phyloP scores from a whole-genome alignment of 176 grass and related monocot species.

The Oryza glaberrima region DNA sequence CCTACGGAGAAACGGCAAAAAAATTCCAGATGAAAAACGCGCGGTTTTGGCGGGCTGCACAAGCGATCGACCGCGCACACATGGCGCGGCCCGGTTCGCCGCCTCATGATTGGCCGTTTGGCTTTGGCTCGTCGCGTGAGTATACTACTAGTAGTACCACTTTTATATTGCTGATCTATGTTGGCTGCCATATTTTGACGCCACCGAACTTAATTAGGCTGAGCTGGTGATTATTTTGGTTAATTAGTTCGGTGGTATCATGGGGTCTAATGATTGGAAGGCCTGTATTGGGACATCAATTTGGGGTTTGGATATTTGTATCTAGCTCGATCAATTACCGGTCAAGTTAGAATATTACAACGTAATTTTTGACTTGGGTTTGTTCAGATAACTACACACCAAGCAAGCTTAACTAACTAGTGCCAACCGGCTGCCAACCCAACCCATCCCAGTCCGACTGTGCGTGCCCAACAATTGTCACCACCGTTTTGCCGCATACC shows the following conservation, averaged over 20 bases:
- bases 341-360: neutral
- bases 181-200: constrained; percentile 3
- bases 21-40: neutral
- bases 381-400: neutral
- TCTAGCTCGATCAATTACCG: neutral
- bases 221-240: constrained; percentile 1
- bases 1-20: constrained; percentile 2
- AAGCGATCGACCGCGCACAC: neutral
- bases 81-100: constrained; percentile 28
- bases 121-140: neutral
- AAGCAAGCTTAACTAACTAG: constrained; percentile 4
- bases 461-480: neutral
- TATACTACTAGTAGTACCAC: no score
- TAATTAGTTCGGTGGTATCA: constrained; percentile 1
- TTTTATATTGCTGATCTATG: neutral
- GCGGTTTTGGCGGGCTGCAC: neutral
- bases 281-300: neutral
- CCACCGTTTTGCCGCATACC: neutral
- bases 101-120: constrained; percentile 5
- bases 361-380: neutral
- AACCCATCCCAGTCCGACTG: neutral
- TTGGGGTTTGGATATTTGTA: neutral
- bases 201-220: constrained; percentile 1
- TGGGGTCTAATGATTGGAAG: constrained; percentile 37
- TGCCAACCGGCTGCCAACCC: neutral